Base-by-base conservation (phyloP, 352 stramenopile species). In the Phytophthora citrophthora region DNA sequence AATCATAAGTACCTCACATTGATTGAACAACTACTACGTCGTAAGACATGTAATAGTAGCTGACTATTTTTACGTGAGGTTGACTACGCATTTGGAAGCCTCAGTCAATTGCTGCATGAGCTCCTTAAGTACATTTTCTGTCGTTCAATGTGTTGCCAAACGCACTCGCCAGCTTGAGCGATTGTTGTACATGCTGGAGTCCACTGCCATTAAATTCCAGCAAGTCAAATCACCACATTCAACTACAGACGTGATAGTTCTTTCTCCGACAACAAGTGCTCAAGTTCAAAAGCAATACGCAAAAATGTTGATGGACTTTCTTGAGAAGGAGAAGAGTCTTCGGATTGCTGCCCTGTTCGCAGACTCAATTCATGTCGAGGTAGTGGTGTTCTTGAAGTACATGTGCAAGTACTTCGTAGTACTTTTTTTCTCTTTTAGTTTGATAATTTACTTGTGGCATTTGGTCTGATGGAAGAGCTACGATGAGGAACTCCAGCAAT, bases 71-170 rank as follows among this genome's bases (percentile, higher is more conserved):
- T 34, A 34, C 8, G 29, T 34, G 29, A 34, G 12, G 8, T 34
- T 34, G 15, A 23, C n/a, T 31, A 8, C 24, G 10, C 26, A 48
- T 64, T 59, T 20, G 11, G 1, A 27, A 13, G 36, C 36, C 34
- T 15, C 47, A 45, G 45, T 36, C 29, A 10, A 13, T 41, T 6
- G 32, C 12, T 51, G 12, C 45, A 72, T 68, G 64, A 54, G 27
- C 47, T 45, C 24, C 5, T 4, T 2, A 7, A 23, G 49, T 15
- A 52, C 67, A 15, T 69, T 74, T 12, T 72, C 68, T 8, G 46
- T 79, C 12, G 16, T 24, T 13, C 71, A 79, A 69, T 79, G 71
- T 23, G 57, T 72, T 26, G 29, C 52, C 29, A 77, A 77, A 60
- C 67, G 68, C 24, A 54, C 44, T 20, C 63, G 63, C 2, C 71